Evolutionary conservation across 768 basidiomycete species (phyloP).

Genomic region (Tephrocybe sp.): DNA sequence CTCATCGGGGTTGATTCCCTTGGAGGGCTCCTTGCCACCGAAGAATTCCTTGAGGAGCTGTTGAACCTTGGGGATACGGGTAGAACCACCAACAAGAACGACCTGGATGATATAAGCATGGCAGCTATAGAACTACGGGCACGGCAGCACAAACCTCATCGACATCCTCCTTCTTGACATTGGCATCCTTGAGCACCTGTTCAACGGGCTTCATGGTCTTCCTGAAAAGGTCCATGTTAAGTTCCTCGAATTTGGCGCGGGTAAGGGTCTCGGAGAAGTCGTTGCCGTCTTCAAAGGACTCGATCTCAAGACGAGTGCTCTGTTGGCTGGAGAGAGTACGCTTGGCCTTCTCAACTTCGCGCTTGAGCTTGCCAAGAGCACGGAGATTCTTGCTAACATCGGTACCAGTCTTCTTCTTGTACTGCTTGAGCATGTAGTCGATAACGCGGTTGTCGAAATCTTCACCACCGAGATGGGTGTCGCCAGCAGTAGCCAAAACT

Average conservation of each 20-base stretch:
- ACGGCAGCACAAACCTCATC: constrained; percentile 61
- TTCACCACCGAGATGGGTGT: constrained; percentile 94
- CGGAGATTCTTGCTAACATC: constrained; percentile 79
- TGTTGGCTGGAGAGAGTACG: constrained; percentile 91
- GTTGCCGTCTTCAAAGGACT: constrained; percentile 93
- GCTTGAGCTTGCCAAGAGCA: constrained; percentile 89
- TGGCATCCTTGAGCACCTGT: constrained; percentile 97
- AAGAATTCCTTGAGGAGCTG: constrained; percentile 98
- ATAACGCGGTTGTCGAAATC: constrained; percentile 95
- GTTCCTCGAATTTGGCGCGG: constrained; percentile 97
- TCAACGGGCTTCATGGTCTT: constrained; percentile 99
- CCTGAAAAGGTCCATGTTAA: constrained; percentile 98
- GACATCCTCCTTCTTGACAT: constrained; percentile 96
- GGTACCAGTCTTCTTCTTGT: constrained; percentile 91
- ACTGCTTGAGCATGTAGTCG: constrained; percentile 84
- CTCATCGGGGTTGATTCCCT: constrained; percentile 99
- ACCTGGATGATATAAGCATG: constrained; percentile 50
- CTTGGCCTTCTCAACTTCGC: constrained; percentile 94
- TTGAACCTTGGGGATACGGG: constrained; percentile 99
- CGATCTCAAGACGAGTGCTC: constrained; percentile 90
- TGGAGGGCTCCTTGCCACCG: constrained; percentile 94
- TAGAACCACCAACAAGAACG: constrained; percentile 95
- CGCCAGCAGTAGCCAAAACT: constrained; percentile 89
- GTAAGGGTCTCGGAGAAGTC: constrained; percentile 98
- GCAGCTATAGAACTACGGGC: neutral